These are phyloP conservation scores for Beauveria brongniartii DNA, from an alignment of 2,329 filamentous ascomycete species.

Conservation along the genomic window DNA sequence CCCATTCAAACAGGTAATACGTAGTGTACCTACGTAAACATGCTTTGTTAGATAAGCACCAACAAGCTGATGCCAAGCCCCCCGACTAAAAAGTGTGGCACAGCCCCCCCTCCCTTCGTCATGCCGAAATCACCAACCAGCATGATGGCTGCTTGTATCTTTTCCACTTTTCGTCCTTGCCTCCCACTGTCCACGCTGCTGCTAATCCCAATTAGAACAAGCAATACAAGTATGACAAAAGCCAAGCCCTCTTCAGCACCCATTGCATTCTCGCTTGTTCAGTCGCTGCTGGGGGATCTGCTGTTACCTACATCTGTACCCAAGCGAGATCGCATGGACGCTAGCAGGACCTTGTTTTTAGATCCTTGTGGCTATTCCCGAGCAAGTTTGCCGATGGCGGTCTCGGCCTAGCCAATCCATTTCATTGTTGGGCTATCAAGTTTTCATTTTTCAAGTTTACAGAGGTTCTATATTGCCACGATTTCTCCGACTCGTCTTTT, in stretches of 20 bases:
- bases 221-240: background rate
- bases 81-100: background rate
- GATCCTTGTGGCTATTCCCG: background rate
- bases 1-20: background rate
- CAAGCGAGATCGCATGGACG: background rate
- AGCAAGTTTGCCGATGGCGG: background rate
- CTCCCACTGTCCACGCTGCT: background rate
- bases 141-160: background rate
- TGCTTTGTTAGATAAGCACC: background rate
- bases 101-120: background rate
- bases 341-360: background rate
- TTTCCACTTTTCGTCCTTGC: background rate
- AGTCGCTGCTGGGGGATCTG: background rate
- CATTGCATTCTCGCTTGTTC: background rate
- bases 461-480: slow-evolving; percentile 10
- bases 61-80: background rate
- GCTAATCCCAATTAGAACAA: background rate
- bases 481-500: background rate
- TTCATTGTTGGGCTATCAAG: background rate
- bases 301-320: too few species aligned
- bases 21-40: background rate
- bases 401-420: background rate
- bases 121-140: background rate
- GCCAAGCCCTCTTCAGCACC: background rate
- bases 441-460: slow-evolving; percentile 5